Evolutionary conservation across 2,329 filamentous ascomycete genomes (phyloP), one percentile per base, ranked within the genome.

Genomic region (Allantophomopsis cytisporea): DNA sequence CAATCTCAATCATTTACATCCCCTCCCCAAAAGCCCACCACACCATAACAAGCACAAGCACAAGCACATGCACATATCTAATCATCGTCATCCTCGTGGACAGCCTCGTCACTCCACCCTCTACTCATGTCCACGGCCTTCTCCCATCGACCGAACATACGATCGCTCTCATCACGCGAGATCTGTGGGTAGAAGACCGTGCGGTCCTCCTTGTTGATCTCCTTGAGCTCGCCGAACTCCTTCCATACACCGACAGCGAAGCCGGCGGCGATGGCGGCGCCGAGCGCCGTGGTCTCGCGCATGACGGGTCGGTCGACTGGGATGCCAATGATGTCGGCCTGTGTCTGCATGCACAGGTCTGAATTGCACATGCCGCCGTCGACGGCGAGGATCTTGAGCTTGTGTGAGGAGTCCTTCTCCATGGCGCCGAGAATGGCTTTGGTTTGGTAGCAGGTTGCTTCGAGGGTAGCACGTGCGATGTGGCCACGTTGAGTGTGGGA

Each of bases 201-300:
- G 38, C 74, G 68, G 41, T 80, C 81, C 45, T 79, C 71, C 28
- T 66, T 73, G 55, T 87, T 87, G 56, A 86, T 76, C 40, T 77
- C 65, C 54, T 76, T 76, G 36, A 88, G 61, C 51, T 87, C 81
- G 36, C 76, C 71, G 45, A 86, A 81, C 45, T 73, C 71, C 52
- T 80, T 75, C 82, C 83, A 89, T 10, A 87, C 68, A 36, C 69
- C 76, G 5, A 80, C 73, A 3, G 82, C 83, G 47, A 88, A 75
- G n/a, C 80, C 84, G 16, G 84, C 83, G 6, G 84, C 83, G 44
- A 89, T 87, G 34, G 83, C 84, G 21, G 84, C 83, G 23, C 83
- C 84, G 3, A 89, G 68, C 1, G 83, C 80, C 3, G 84, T 91
- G 2, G 83, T 88, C 61, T 91, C 84, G 45, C 82, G 76, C 84